Evolutionary conservation across 1,139 yeast genomes (phyloP).

Genomic region (Diutina pseudorugosa): DNA sequence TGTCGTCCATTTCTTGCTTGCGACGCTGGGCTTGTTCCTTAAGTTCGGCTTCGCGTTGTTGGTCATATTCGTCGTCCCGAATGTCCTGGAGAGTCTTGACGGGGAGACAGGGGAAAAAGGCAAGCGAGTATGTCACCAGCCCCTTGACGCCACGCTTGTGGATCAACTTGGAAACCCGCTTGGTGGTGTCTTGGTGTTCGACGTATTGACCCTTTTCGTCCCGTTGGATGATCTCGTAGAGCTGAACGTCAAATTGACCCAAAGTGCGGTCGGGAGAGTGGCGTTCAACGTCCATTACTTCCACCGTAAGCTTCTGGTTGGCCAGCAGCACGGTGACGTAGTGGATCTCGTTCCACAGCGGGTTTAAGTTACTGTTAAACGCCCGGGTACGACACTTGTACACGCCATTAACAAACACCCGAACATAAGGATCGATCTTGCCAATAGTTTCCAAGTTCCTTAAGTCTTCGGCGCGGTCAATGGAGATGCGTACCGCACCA

Average conservation of each 20-base stretch:
- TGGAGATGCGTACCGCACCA: slow-evolving; percentile 72
- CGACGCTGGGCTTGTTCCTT: slow-evolving; percentile 13
- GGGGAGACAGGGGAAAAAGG: slow-evolving; percentile 76
- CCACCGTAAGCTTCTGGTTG: slow-evolving; percentile 70
- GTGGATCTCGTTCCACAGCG: slow-evolving; percentile 76
- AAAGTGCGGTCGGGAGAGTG: slow-evolving; percentile 71
- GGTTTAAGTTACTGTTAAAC: slow-evolving; percentile 56
- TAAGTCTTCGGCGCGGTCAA: slow-evolving; percentile 61
- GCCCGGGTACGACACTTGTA: slow-evolving; percentile 69
- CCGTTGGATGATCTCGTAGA: slow-evolving; percentile 55
- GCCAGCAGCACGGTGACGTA: slow-evolving; percentile 75
- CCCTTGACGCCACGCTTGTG: slow-evolving; percentile 78
- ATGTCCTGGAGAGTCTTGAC: slow-evolving; percentile 67
- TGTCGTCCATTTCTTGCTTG: slow-evolving; percentile 13
- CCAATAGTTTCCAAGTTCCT: slow-evolving; percentile 83
- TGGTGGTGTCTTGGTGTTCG: slow-evolving; percentile 44
- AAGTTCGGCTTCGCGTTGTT: neutral
- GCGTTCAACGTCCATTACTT: slow-evolving; percentile 84
- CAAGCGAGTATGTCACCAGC: slow-evolving; percentile 51
- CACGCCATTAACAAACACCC: slow-evolving; percentile 67
- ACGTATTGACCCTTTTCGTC: slow-evolving; percentile 56
- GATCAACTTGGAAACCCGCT: slow-evolving; percentile 49
- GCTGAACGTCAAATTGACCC: slow-evolving; percentile 65
- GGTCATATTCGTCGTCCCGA: slow-evolving; percentile 30
- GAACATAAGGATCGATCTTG: slow-evolving; percentile 82